Conservation (phyloP, 2,329 filamentous ascomycete genomes). For the Aspergillus spinulosporus region DNA sequence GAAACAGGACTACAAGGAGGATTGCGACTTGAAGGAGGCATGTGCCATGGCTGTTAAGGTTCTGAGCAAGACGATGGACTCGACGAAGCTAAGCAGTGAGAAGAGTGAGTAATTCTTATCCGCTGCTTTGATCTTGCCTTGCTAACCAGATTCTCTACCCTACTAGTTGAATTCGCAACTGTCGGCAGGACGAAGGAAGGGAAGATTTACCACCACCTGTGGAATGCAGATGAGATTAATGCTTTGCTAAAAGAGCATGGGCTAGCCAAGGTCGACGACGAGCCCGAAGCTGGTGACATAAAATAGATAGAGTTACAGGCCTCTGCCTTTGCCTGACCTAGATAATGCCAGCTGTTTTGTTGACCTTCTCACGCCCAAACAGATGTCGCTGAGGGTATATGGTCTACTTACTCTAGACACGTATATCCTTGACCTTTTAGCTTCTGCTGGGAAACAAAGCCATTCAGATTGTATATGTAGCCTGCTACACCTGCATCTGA, state of each 20-base stretch:
- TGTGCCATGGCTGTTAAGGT: slow-evolving; percentile 98
- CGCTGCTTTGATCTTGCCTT: background rate
- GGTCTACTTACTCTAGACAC: slow-evolving; percentile 8
- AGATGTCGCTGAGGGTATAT: slow-evolving; percentile 7
- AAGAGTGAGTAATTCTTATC: slow-evolving; percentile 71
- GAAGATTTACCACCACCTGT: slow-evolving; percentile 97
- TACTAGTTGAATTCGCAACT: slow-evolving; percentile 90
- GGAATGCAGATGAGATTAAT: slow-evolving; percentile 96
- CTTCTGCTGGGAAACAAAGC: slow-evolving; percentile 11
- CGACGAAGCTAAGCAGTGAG: slow-evolving; percentile 96
- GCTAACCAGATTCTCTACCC: slow-evolving; percentile 20
- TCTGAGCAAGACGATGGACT: slow-evolving; percentile 99
- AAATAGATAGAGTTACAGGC: slow-evolving; percentile 30
- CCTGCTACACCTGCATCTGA: slow-evolving; percentile 20
- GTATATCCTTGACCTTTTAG: slow-evolving; percentile 15
- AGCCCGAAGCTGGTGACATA: slow-evolving; percentile 58
- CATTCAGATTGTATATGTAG: slow-evolving; percentile 17
- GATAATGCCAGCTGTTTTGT: slow-evolving; percentile 28
- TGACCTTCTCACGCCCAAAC: slow-evolving; percentile 7
- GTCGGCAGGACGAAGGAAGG: slow-evolving; percentile 93
- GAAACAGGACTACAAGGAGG: slow-evolving; percentile 99
- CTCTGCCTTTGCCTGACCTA: slow-evolving; percentile 29
- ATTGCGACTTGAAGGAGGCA: slow-evolving; percentile 92
- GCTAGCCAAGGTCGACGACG: slow-evolving; percentile 77
- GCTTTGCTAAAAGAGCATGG: slow-evolving; percentile 92